Conservation (phyloP, 108 stramenopile genomes). For the Stephanodiscus triporus region DNA sequence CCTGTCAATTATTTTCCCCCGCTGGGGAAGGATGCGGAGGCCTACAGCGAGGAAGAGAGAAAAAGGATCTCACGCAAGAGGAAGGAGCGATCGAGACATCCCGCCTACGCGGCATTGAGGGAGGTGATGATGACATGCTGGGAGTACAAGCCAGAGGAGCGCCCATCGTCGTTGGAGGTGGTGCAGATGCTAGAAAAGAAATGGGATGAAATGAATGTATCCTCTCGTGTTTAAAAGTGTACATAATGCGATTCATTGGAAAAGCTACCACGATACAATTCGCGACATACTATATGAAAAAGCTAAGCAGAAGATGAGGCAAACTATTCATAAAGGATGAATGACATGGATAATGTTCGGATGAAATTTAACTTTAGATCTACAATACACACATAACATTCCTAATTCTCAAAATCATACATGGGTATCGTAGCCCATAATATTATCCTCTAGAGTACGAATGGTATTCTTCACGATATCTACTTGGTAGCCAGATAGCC, state of each 20-base stretch:
- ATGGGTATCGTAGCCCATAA: not conserved
- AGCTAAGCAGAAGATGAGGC: not conserved
- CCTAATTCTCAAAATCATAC: too few species aligned
- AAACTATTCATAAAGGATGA: not conserved
- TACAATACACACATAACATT: not conserved
- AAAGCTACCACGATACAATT: too few species aligned
- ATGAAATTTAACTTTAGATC: not conserved
- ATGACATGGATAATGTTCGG: not conserved
- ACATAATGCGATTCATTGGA: too few species aligned
- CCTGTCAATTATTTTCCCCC: not conserved
- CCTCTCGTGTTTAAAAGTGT: not conserved
- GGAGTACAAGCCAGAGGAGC: slow-evolving; percentile 16
- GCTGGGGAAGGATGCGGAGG: too few species aligned
- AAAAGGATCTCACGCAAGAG: not conserved
- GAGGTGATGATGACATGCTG: slow-evolving; percentile 21
- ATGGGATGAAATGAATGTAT: not conserved
- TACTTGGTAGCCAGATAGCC: too few species aligned
- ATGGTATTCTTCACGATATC: too few species aligned
- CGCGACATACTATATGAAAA: too few species aligned
- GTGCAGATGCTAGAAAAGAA: slow-evolving; percentile 24
- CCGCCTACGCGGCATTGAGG: slow-evolving; percentile 25
- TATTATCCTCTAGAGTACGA: too few species aligned
- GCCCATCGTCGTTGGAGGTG: slow-evolving; percentile 29
- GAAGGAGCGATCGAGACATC: slow-evolving; percentile 11
- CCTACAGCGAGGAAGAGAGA: not conserved